phyloP scores from a whole-genome alignment of 2,329 filamentous ascomycete species.

The Albifimbria verrucaria region DNA sequence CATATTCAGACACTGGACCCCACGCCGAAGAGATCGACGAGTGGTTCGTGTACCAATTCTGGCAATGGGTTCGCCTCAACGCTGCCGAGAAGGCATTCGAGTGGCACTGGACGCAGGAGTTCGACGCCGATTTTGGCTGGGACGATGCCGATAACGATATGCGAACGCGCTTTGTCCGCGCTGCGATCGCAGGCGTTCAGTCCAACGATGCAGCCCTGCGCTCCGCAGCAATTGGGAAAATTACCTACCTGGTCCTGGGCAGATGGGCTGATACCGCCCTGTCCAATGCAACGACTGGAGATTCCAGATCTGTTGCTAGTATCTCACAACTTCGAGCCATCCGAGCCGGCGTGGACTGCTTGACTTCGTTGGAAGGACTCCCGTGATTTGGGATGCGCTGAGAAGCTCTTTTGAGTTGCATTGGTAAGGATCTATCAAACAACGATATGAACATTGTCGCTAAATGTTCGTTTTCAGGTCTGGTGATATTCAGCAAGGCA shows the following conservation, averaged over 20 bases:
- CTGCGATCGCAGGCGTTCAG: conserved; percentile 42
- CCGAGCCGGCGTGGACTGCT: conserved; percentile 47
- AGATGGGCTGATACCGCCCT: conserved; percentile 68
- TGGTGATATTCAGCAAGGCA: conserved; percentile 41
- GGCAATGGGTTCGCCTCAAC: conserved; percentile 77
- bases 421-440: conserved; percentile 48
- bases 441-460: too few relatives aligned
- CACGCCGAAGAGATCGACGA: conserved; percentile 91
- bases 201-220: conserved; percentile 46
- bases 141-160: conserved; percentile 57
- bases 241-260: conserved; percentile 63
- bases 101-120: conserved; percentile 64
- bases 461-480: conserved; percentile 34
- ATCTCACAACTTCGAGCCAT: conserved; percentile 58
- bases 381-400: conserved; percentile 49
- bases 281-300: conserved; percentile 34
- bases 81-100: conserved; percentile 75
- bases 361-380: conserved; percentile 50
- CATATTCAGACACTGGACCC: conserved; percentile 67
- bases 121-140: conserved; percentile 51
- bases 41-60: conserved; percentile 92
- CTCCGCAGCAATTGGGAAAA: conserved; percentile 51
- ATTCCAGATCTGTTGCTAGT: conserved; percentile 49
- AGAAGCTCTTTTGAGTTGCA: conserved; percentile 47
- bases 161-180: conserved; percentile 54